These are phyloP conservation scores for Abeoforma whisleri DNA, from an alignment of 78 protist species.

Conservation along the genomic window DNA sequence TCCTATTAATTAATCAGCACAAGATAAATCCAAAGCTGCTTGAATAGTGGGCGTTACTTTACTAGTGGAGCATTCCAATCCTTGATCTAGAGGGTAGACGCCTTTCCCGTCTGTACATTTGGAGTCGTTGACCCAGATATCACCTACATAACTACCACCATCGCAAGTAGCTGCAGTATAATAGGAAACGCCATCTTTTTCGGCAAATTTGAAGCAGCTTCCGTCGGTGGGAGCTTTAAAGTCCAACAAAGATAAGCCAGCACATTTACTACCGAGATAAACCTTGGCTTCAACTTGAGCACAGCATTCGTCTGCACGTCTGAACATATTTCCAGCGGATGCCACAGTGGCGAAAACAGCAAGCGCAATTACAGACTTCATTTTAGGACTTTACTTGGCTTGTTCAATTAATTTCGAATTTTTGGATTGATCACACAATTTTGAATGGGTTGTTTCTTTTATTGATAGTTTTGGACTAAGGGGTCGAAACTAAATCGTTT, in stretches of 20 bases:
- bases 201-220: not conserved
- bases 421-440: too few species aligned
- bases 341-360: too few species aligned
- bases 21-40: not conserved
- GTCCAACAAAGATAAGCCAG: not conserved
- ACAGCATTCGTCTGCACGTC: slow-evolving; percentile 6
- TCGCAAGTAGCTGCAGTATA: slow-evolving; percentile 4
- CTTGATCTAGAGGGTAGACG: slow-evolving; percentile 20
- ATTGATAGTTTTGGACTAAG: too few species aligned
- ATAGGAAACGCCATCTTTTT: not conserved
- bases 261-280: slow-evolving; percentile 13
- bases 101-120: not conserved
- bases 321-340: not conserved
- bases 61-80: not conserved
- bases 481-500: too few species aligned
- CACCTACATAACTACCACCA: not conserved
- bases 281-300: slow-evolving; percentile 7
- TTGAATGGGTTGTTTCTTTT: too few species aligned
- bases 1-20: too few species aligned
- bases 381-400: too few species aligned
- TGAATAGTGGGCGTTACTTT: not conserved
- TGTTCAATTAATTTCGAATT: too few species aligned
- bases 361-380: not conserved
- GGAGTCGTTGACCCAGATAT: not conserved
- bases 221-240: slow-evolving; percentile 12